Percentiles rank a stretch among this genome's conserved stretches.
Evolutionary conservation across 805 yeast species (phyloP).

Genomic region (Yamadazyma insecticola): DNA sequence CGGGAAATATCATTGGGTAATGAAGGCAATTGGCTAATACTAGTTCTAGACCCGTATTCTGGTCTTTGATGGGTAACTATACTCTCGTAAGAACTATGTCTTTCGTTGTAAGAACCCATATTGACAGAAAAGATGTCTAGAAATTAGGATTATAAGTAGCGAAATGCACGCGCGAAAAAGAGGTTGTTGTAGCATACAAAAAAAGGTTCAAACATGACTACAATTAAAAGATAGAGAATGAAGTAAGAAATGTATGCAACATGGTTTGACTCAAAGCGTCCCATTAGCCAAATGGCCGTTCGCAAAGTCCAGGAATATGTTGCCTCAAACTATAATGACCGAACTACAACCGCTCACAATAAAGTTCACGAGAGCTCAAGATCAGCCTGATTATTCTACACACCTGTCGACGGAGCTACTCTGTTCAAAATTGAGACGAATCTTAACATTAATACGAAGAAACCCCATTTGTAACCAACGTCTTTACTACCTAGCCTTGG

Average conservation of each 20-base stretch:
- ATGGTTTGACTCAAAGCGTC: slow-evolving; percentile 99
- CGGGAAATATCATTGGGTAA: slow-evolving; percentile 6
- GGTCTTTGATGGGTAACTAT: slow-evolving; percentile 5
- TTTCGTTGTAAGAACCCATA: too few species aligned
- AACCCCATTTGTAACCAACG: background rate
- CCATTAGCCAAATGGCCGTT: slow-evolving; percentile 74
- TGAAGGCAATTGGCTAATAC: slow-evolving; percentile 11
- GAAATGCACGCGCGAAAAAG: too few species aligned
- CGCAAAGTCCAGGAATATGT: slow-evolving; percentile 99
- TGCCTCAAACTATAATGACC: slow-evolving; percentile 70
- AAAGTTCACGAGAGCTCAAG: slow-evolving; percentile 50
- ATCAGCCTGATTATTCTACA: slow-evolving; percentile 65
- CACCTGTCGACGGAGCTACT: slow-evolving; percentile 98
- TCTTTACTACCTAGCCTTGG: background rate
- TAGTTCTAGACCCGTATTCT: slow-evolving; percentile 9
- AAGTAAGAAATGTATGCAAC: slow-evolving; percentile 94
- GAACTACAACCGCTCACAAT: slow-evolving; percentile 45
- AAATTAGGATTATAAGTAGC: too few species aligned
- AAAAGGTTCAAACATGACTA: too few species aligned
- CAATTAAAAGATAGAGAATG: too few species aligned
- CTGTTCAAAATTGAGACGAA: slow-evolving; percentile 60
- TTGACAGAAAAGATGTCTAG: too few species aligned
- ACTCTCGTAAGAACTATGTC: background rate
- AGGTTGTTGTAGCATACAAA: too few species aligned
- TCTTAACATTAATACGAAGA: slow-evolving; percentile 1